Base-by-base conservation (phyloP, 805 yeast genomes). In the Schwanniomyces pseudopolymorphus region DNA sequence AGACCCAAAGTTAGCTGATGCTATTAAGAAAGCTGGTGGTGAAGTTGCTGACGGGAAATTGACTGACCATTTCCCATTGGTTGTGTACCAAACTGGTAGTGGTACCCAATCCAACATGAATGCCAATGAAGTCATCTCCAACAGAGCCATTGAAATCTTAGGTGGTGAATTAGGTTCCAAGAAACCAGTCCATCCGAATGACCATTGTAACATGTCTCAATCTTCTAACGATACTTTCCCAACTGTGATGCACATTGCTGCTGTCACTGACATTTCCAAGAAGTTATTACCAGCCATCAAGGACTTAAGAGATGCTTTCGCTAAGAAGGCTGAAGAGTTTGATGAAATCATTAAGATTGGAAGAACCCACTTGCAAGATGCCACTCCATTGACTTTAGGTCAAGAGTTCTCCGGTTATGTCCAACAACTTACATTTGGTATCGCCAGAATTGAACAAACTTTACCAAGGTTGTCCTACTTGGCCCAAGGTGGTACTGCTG, bases 401-500 rank as follows among this genome's bases (percentile, higher is more conserved):
- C 99, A 94, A 75, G 99, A 94, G 74, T 94, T 94, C 72, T 83
- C 92, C 45, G 99, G 99, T 52, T 94, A 94, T 74, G 96, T 86
- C 44, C 92, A 88, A 68, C 99, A 94, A 77, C 69, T 94, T 54
- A 81, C 87, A 60, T 87, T 89, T 66, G 98, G 97, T 66, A 85
- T 94, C 56, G 85, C 73, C 56, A 83, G 99, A 69, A 86, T 94
- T 50, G 89, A 89, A 75, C 73, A 74, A 52, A 69, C 85, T 43
- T 79, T 94, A 55, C 88, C 88, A 57, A 83, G 83, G 70, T 78
- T 94, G 66, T 78, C 84, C 61, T 82, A 67, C 67, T 81, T 94
- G 59, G 99, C 99, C 40, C 99, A 94, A 78, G 99, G 99, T 77
- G 99, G 99, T 76, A 94, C 99, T 52, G 99, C 99, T 51, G 99